Evolutionary conservation across 2,329 filamentous ascomycete genomes (phyloP).

Genomic region (Sporothrix mexicana): DNA sequence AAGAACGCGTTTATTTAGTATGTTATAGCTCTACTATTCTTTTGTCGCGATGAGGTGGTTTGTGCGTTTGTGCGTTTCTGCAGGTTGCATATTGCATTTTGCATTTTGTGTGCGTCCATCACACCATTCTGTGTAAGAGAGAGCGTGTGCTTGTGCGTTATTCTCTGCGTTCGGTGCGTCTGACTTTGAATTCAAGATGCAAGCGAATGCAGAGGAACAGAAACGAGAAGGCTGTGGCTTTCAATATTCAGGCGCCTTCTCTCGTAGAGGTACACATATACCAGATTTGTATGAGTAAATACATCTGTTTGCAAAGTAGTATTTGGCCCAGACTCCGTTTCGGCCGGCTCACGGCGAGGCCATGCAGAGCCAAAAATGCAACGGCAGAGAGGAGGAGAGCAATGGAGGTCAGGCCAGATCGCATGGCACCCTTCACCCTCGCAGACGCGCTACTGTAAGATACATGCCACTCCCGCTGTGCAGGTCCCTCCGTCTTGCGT

Average conservation of each 20-base stretch:
- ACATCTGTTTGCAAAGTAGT: background rate
- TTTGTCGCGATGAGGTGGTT: slow-evolving; percentile 19
- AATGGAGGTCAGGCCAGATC: slow-evolving; percentile 3
- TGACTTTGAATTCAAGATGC: background rate
- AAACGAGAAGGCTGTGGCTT: background rate
- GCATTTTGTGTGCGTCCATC: background rate
- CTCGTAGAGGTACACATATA: background rate
- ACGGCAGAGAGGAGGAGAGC: background rate
- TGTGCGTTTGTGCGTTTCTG: slow-evolving; percentile 18
- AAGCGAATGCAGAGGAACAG: background rate
- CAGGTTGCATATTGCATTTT: too few species aligned
- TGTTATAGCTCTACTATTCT: background rate
- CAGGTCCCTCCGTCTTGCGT: slow-evolving; percentile 2
- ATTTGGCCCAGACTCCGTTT: background rate
- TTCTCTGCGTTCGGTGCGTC: slow-evolving; percentile 14
- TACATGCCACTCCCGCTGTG: slow-evolving; percentile 18
- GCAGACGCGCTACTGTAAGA: slow-evolving; percentile 29
- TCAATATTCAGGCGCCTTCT: background rate
- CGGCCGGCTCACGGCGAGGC: background rate
- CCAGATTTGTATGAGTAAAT: background rate
- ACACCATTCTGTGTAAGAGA: background rate
- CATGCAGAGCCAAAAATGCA: slow-evolving; percentile 12
- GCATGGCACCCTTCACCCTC: slow-evolving; percentile 32
- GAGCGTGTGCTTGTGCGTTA: background rate
- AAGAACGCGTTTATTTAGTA: background rate